Percentiles rank a stretch among this genome's conserved stretches.
These are phyloP conservation scores for Bretschneidera sinensis DNA, from an alignment of 345 rosid genomes.

Conservation along the genomic window DNA sequence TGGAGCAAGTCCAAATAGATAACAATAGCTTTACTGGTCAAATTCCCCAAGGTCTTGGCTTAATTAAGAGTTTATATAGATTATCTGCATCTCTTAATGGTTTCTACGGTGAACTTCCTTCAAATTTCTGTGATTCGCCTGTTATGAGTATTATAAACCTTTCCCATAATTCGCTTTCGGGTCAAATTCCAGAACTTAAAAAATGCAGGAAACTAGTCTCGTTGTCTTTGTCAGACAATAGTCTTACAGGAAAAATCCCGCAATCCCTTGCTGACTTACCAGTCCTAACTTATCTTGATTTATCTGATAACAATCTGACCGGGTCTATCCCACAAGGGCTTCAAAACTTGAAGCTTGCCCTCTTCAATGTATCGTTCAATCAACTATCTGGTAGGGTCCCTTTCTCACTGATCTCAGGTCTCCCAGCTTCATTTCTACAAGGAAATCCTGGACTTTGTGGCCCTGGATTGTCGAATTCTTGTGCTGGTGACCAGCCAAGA, in stretches of 20 bases:
- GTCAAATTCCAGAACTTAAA: conserved; percentile 69
- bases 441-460: conserved; percentile 90
- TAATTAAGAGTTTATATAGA: conserved; percentile 74
- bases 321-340: conserved; percentile 76
- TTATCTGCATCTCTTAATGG: conserved; percentile 75
- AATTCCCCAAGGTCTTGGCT: conserved; percentile 72
- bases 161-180: conserved; percentile 66
- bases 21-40: conserved; percentile 66
- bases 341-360: conserved; percentile 85
- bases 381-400: conserved; percentile 72
- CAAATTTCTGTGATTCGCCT: conserved; percentile 83
- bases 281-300: conserved; percentile 87
- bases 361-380: conserved; percentile 82
- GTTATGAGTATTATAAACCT: conserved; percentile 82
- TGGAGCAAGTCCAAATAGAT: conserved; percentile 93
- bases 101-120: conserved; percentile 65
- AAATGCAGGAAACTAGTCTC: conserved; percentile 87
- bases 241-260: conserved; percentile 60
- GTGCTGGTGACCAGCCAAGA: conserved; percentile 40
- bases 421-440: conserved; percentile 85
- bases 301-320: conserved; percentile 72
- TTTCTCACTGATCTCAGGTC: conserved; percentile 65
- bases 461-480: conserved; percentile 61
- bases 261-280: conserved; percentile 69
- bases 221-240: conserved; percentile 70